Base-by-base conservation (phyloP, 495 filamentous ascomycete species). In the Terfezia boudieri region DNA sequence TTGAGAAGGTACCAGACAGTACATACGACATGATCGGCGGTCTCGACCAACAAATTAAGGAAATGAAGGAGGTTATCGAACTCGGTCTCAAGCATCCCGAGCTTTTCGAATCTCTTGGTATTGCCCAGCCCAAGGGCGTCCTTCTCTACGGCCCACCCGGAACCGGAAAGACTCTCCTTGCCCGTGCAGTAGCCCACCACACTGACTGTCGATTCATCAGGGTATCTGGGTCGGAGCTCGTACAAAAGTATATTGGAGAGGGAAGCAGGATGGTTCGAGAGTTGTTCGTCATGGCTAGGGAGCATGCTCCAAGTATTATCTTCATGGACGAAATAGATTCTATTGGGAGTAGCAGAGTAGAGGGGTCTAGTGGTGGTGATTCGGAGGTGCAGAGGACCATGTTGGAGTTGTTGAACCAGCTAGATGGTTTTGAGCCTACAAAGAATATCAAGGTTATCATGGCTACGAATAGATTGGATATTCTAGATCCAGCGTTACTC, bases 271-370 rank as follows among this genome's bases (percentile, higher is more conserved):
- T 99, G 90, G 90, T 99, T 54, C 84, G 90, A 53, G 90, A 99
- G 71, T 73, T 99, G 16, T 99, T 99, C 71, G 84, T 96, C 64
- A 99, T 99, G 90, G 90, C 90, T 16, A 76, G 90, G 65, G 90
- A 99, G 68, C 92, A 99, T 64, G 92, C 90, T 0, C 90, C 90
- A n/a, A 92, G 84, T 63, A 99, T 99, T 67, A 99, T 99, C 69
- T 99, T 99, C 74, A 99, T 99, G 89, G 90, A 99, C 71, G 90
- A 99, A 68, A 96, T 99, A 71, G 90, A 99, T 69, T 92, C 84
- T 56, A 99, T 99, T 71, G 90, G 92, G 36, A 94, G 86, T 8
- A 93, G 86, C 50, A 84, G 90, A 60, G 93, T 99, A 57, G 90
- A 99, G 60, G 88, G 87, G 1, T 88, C 82, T 51, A 88, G 84